A percentile compares a stretch with the other conserved stretches of the same genome.
phyloP scores from a whole-genome alignment of 164 flowering plant species.

The Stephania cephalantha region DNA sequence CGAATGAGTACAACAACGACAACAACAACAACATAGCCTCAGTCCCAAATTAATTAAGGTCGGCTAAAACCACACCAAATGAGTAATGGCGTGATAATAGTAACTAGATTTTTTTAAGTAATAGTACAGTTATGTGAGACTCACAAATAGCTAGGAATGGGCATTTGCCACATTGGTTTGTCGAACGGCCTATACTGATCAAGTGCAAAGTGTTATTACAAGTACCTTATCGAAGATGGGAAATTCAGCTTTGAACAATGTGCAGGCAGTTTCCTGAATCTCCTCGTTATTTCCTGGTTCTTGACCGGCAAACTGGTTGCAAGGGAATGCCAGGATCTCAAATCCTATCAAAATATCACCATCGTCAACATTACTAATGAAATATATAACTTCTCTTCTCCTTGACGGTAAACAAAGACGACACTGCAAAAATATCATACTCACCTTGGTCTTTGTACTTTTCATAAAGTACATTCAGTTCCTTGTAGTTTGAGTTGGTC shows the following conservation, averaged over 20 bases:
- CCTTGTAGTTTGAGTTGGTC: slow-evolving; percentile 82
- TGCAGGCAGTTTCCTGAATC: slow-evolving; percentile 61
- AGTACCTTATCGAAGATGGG: slow-evolving; percentile 86
- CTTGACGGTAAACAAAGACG: background rate
- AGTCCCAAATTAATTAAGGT: too few species aligned
- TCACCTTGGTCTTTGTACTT: slow-evolving; percentile 79
- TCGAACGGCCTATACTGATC: too few species aligned
- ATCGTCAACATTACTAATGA: background rate
- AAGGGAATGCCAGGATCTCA: slow-evolving; percentile 92
- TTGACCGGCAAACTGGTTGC: slow-evolving; percentile 88
- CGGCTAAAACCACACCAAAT: background rate
- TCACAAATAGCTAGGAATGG: too few species aligned
- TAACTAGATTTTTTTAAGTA: too few species aligned
- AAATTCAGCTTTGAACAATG: slow-evolving; percentile 82
- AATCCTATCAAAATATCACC: slow-evolving; percentile 41
- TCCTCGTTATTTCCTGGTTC: slow-evolving; percentile 85
- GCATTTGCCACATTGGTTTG: too few species aligned
- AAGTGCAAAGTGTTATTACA: too few species aligned
- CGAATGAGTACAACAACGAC: too few species aligned
- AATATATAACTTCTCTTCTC: background rate
- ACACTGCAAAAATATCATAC: slow-evolving; percentile 10
- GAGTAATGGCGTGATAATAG: background rate
- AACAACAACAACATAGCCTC: too few species aligned
- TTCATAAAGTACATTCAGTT: slow-evolving; percentile 63
- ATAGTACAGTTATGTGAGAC: too few species aligned